Percentiles rank a stretch among this genome's conserved stretches.
Conservation (phyloP, 2,329 filamentous ascomycete species). For the Bimuria novae-zelandiae region DNA sequence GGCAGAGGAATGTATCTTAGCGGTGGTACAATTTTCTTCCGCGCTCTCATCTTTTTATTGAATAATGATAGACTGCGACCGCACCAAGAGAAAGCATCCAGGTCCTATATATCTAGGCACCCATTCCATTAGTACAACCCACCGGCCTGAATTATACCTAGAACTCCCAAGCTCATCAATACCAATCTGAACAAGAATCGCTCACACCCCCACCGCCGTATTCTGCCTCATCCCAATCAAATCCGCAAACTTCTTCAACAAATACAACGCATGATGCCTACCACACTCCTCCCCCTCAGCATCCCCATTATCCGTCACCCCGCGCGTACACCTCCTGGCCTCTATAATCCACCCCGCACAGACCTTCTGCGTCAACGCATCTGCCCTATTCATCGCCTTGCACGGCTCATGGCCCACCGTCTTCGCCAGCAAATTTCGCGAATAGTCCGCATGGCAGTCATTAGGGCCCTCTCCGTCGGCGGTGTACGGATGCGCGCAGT, state of each 20-base stretch:
- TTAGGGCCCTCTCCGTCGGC: not conserved
- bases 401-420: not conserved
- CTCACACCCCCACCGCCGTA: too few species aligned
- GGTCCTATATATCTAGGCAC: too few species aligned
- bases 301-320: not conserved
- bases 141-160: too few species aligned
- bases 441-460: not conserved
- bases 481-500: not conserved
- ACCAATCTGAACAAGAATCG: too few species aligned
- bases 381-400: not conserved
- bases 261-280: slow-evolving; percentile 9
- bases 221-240: too few species aligned
- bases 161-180: too few species aligned
- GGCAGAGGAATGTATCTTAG: too few species aligned
- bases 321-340: slow-evolving; percentile 1
- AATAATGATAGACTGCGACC: too few species aligned
- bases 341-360: not conserved
- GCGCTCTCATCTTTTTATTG: too few species aligned
- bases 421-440: slow-evolving; percentile 2
- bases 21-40: too few species aligned
- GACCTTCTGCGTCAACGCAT: not conserved
- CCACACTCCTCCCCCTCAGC: not conserved
- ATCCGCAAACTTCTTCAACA: not conserved
- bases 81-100: too few species aligned
- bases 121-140: too few species aligned